Conservation (phyloP, 2,329 filamentous ascomycete genomes). For the Chaetomiaceae sp. region DNA sequence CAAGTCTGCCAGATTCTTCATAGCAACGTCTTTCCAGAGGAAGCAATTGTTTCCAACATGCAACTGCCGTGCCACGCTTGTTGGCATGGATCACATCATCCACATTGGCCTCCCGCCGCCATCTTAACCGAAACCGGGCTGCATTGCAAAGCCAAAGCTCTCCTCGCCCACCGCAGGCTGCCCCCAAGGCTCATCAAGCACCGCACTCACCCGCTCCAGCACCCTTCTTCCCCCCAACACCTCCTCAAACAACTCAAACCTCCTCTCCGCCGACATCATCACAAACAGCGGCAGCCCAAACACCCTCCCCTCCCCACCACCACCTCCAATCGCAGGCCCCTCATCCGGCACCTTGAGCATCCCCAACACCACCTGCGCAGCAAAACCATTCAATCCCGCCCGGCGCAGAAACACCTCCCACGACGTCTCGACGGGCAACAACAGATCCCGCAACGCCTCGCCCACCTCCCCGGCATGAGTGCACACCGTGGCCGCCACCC, state of each 20-base stretch:
- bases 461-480: constrained; percentile 32
- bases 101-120: too few species aligned
- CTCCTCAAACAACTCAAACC: constrained; percentile 42
- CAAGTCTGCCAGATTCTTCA: not conserved
- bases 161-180: constrained; percentile 21
- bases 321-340: constrained; percentile 10
- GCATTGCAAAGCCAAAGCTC: constrained; percentile 7
- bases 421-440: constrained; percentile 53
- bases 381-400: constrained; percentile 64
- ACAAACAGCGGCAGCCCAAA: constrained; percentile 51
- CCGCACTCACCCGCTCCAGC: constrained; percentile 43
- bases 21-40: not conserved
- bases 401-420: constrained; percentile 64
- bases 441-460: constrained; percentile 21
- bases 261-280: constrained; percentile 46
- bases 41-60: constrained; percentile 7
- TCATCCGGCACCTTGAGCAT: constrained; percentile 35
- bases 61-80: not conserved
- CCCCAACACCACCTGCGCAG: constrained; percentile 58
- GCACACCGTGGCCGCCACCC: constrained; percentile 48
- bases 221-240: constrained; percentile 50
- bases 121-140: not conserved
- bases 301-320: not conserved
- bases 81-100: not conserved
- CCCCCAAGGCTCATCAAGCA: constrained; percentile 46